These are phyloP conservation scores for Verbascum thapsus DNA, from an alignment of 257 asterid genomes.

Conservation along the genomic window DNA sequence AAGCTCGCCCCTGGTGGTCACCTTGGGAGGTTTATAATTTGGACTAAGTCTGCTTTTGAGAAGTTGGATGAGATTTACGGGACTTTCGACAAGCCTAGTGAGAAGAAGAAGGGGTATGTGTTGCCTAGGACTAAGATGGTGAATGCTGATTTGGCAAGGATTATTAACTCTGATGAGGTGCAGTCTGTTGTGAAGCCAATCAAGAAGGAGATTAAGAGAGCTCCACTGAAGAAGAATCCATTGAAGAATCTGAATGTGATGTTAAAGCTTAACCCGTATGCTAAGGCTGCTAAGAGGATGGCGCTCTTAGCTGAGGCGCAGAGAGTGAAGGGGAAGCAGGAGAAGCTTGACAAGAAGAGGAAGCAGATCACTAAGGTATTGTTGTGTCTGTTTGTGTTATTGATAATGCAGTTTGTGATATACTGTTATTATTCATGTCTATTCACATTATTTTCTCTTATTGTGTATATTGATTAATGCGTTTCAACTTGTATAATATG, in stretches of 20 bases:
- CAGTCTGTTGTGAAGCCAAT: conserved; percentile 74
- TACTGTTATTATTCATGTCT: not conserved
- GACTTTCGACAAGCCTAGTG: conserved; percentile 54
- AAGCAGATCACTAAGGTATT: conserved; percentile 59
- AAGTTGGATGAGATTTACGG: conserved; percentile 67
- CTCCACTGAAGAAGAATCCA: conserved; percentile 68
- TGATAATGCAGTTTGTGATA: not conserved
- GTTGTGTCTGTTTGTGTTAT: not conserved
- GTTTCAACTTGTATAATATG: not conserved
- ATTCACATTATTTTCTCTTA: no score
- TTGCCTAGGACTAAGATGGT: conserved; percentile 69
- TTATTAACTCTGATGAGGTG: conserved; percentile 78
- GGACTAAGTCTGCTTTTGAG: conserved; percentile 76
- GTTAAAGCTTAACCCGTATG: conserved; percentile 69
- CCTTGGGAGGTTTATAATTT: conserved; percentile 62
- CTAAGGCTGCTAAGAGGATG: conserved; percentile 78
- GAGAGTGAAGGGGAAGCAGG: conserved; percentile 63
- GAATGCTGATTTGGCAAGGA: conserved; percentile 74
- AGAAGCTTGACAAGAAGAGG: conserved; percentile 65
- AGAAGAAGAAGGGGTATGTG: conserved; percentile 65
- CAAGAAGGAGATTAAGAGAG: conserved; percentile 66
- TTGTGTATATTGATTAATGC: no score
- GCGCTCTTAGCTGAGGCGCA: conserved; percentile 67
- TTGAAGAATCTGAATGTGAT: conserved; percentile 59
- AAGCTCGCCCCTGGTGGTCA: conserved; percentile 74